Conservation (phyloP, 2,329 filamentous ascomycete genomes). For the Xylaria digitata region DNA sequence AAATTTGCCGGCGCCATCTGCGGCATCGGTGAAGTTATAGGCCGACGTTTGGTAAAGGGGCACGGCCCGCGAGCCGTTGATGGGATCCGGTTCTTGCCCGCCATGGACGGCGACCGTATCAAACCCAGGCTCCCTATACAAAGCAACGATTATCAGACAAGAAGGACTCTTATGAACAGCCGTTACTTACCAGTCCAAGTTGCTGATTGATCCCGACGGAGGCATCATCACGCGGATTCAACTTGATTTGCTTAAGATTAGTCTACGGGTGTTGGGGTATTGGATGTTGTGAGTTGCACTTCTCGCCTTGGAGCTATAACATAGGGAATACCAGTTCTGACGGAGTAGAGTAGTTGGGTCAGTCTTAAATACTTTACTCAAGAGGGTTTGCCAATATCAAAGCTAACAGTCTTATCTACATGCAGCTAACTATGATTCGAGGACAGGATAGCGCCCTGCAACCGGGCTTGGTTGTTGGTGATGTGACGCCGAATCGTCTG, state of each 20-base stretch:
- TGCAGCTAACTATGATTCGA: constrained; percentile 27
- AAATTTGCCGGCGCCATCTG: constrained; percentile 54
- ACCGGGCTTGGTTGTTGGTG: constrained; percentile 19
- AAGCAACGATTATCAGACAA: constrained; percentile 35
- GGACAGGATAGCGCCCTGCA: constrained; percentile 17
- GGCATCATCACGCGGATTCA: constrained; percentile 43
- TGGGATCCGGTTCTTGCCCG: constrained; percentile 50
- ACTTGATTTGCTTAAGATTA: constrained; percentile 1
- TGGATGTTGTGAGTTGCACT: constrained; percentile 11
- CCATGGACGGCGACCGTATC: constrained; percentile 49
- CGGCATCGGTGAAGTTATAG: constrained; percentile 53
- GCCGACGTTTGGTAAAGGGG: constrained; percentile 49
- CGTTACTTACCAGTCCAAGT: constrained; percentile 48
- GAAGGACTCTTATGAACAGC: constrained; percentile 9
- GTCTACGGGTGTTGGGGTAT: not conserved
- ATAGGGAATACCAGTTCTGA: not conserved
- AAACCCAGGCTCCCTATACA: constrained; percentile 46
- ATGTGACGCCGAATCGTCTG: constrained; percentile 31
- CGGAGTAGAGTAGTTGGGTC: not conserved
- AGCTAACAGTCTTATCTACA: constrained; percentile 20
- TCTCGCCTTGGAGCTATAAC: constrained; percentile 8
- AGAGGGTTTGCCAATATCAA: constrained; percentile 11
- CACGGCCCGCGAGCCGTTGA: constrained; percentile 48
- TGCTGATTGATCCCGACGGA: constrained; percentile 50
- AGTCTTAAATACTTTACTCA: constrained; percentile 15